These are phyloP conservation scores for Persicaria tinctoria DNA, from an alignment of 148 eudicot genomes.

Conservation along the genomic window DNA sequence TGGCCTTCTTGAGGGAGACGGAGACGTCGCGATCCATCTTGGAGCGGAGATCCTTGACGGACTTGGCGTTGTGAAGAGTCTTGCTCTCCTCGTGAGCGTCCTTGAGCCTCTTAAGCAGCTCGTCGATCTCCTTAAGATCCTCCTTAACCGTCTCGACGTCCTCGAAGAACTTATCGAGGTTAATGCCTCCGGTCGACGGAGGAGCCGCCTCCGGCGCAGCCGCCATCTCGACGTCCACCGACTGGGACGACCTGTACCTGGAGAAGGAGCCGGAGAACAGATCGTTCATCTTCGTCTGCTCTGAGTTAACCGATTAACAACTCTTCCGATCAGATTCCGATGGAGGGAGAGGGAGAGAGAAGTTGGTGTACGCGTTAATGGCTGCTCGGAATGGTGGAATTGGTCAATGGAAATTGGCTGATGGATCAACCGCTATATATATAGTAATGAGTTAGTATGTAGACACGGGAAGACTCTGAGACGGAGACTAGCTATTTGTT, in stretches of 20 bases:
- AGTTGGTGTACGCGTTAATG: background rate
- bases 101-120: slow-evolving; percentile 30
- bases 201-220: slow-evolving; percentile 10
- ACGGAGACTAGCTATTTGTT: background rate
- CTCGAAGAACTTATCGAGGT: slow-evolving; percentile 69
- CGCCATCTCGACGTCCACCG: slow-evolving; percentile 18
- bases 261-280: slow-evolving; percentile 39
- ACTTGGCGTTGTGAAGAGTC: slow-evolving; percentile 49
- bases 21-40: slow-evolving; percentile 67
- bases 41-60: slow-evolving; percentile 46
- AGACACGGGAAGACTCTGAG: background rate
- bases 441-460: background rate
- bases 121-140: slow-evolving; percentile 50
- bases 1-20: slow-evolving; percentile 57
- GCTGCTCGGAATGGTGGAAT: background rate
- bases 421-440: background rate
- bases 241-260: slow-evolving; percentile 15
- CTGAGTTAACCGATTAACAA: no score
- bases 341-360: background rate
- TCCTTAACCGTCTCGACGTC: slow-evolving; percentile 68
- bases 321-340: background rate
- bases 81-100: slow-evolving; percentile 60
- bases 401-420: no score
- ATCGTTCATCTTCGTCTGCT: slow-evolving; percentile 31
- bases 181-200: slow-evolving; percentile 22